These are phyloP conservation scores for Carex kokanica DNA, from an alignment of 176 grass and related monocot species.

Conservation along the genomic window DNA sequence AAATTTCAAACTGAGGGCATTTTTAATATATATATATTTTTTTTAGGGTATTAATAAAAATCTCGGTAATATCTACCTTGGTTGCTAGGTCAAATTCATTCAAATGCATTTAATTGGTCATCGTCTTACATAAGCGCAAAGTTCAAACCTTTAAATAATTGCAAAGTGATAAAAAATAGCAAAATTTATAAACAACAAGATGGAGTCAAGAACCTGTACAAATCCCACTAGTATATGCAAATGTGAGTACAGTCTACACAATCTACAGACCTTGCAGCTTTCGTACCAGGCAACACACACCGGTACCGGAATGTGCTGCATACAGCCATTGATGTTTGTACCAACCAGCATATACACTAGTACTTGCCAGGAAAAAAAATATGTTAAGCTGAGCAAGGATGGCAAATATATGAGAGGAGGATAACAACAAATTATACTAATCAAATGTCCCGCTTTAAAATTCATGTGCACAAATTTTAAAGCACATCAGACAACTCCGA, in stretches of 20 bases:
- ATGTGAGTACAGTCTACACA: background rate
- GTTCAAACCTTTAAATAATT: background rate
- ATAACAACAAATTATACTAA: background rate
- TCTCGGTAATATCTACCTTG: background rate
- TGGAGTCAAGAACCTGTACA: background rate
- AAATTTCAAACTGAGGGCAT: too few species aligned
- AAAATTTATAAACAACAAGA: background rate
- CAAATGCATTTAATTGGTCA: background rate
- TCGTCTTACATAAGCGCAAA: background rate
- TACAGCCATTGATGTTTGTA: background rate
- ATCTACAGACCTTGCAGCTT: background rate
- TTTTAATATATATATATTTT: too few species aligned
- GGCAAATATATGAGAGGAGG: background rate
- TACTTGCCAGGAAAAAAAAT: background rate
- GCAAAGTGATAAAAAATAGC: background rate
- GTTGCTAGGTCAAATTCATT: background rate
- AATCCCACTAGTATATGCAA: background rate
- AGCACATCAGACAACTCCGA: too few species aligned
- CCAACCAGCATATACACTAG: background rate
- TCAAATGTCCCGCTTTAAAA: too few species aligned
- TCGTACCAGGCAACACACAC: background rate
- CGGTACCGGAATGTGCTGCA: background rate
- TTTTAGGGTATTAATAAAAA: too few species aligned
- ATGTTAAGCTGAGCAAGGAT: background rate
- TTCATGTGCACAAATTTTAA: too few species aligned